Evolutionary conservation across 176 grass and related monocot species (phyloP), one percentile per base, ranked within the genome.

Genomic region (Triticum dicoccoides): DNA sequence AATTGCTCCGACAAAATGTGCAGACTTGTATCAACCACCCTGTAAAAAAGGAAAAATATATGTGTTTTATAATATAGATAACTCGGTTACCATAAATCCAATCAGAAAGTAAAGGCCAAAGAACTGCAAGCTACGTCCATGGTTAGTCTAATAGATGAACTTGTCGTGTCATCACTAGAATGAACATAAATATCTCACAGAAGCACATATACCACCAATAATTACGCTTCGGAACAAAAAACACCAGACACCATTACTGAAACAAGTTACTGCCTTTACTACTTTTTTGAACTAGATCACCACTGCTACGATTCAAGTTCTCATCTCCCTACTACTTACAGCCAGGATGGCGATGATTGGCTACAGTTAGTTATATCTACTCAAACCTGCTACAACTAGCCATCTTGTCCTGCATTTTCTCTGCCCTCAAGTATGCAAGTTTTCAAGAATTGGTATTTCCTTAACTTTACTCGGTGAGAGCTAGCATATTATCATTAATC

Each of bases 361-460:
- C 65, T 82, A 51, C 41, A 61, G 8, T 64, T 35, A 32, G 12
- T 83, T 41, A 82, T 84, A 73, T 66, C 67, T 34, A 17, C 63
- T 79, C 38, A 62, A 70, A 77, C 71, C 27, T 7, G 49, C 11
- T 78, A 39, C 3, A 82, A 82, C 4, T 39, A 65, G 9, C 6
- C 14, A 15, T 21, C 7, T 17, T 27, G 32, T 61, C 56, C 27
- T 87, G n/a, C 6, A 61, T 34, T 65, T 8, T 39, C 6, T 72
- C 42, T 58, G 65, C 12, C 8, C 30, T 37, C 47, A 51, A 33
- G 27, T 51, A 23, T 69, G 32, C 29, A 79, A 35, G 18, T 37
- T 82, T 82, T 82, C 65, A 82, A 52, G 65, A 82, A 69, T 70
- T 42, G 13, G 44, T 37, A 58, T 72, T 38, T 59, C 8, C 20